These are phyloP conservation scores for Fusarium staphyleae DNA, from an alignment of 2,329 filamentous ascomycete species.

Conservation along the genomic window DNA sequence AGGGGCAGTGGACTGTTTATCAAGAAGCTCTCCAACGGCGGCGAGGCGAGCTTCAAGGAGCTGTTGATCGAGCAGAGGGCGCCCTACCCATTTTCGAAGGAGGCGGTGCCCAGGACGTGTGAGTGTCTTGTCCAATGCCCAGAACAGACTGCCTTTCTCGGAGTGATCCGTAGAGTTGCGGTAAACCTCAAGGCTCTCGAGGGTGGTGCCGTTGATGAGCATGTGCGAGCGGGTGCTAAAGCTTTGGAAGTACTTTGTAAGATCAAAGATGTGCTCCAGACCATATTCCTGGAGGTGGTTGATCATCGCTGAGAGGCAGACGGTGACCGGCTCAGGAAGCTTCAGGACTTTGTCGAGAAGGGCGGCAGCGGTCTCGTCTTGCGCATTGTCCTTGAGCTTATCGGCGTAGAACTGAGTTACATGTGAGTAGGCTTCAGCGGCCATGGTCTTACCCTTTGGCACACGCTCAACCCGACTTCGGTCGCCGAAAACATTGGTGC, in stretches of 20 bases:
- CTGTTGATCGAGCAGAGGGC: conserved; percentile 79
- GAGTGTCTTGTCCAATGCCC: conserved; percentile 91
- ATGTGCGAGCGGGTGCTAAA: conserved; percentile 96
- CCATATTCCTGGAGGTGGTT: conserved; percentile 90
- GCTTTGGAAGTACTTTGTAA: conserved; percentile 96
- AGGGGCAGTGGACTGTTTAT: conserved; percentile 68
- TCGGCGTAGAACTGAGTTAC: conserved; percentile 92
- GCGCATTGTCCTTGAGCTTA: conserved; percentile 71
- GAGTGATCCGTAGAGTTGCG: conserved; percentile 90
- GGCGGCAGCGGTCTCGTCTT: conserved; percentile 64
- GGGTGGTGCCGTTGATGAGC: conserved; percentile 92
- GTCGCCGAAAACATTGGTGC: conserved; percentile 91
- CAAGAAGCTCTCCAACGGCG: conserved; percentile 85
- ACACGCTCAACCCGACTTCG: conserved; percentile 84
- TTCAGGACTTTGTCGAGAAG: conserved; percentile 87
- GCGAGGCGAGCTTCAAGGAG: conserved; percentile 79
- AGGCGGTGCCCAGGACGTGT: conserved; percentile 89
- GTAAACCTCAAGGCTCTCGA: conserved; percentile 94
- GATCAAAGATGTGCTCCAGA: conserved; percentile 90
- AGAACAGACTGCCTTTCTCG: conserved; percentile 89
- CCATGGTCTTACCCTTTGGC: conserved; percentile 78
- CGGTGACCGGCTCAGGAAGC: conserved; percentile 83
- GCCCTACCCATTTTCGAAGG: conserved; percentile 92
- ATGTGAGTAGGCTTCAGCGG: conserved; percentile 84
- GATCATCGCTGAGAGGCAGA: conserved; percentile 97